phyloP scores from a whole-genome alignment of 805 yeast species.

The Wickerhamiella alocasiicola region DNA sequence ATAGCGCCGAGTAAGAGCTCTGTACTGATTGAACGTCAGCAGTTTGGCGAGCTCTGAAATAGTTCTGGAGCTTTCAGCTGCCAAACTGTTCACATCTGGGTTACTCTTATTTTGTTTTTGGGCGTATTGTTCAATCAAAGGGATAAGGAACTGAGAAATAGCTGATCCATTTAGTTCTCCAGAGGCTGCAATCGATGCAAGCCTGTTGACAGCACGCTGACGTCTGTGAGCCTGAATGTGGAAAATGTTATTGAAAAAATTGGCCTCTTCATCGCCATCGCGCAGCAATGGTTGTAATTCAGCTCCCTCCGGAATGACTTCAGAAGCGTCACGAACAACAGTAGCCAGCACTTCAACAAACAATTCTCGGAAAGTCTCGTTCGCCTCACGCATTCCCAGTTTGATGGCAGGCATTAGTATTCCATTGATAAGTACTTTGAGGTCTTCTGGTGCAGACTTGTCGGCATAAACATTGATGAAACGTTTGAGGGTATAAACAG shows the following conservation, averaged over 20 bases:
- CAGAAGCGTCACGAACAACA: conserved; percentile 32
- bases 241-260: conserved; percentile 60
- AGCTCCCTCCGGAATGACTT: conserved; percentile 33
- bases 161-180: conserved; percentile 31
- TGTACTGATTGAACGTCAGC: conserved; percentile 68
- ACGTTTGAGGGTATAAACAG: conserved; percentile 48
- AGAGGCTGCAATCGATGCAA: conserved; percentile 38
- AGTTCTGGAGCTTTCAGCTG: conserved; percentile 40
- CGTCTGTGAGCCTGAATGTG: conserved; percentile 82
- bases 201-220: conserved; percentile 63
- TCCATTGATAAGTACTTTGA: conserved; percentile 44
- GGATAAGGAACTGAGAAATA: conserved; percentile 69
- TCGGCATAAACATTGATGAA: conserved; percentile 30
- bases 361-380: conserved; percentile 59
- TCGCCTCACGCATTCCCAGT: conserved; percentile 48
- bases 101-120: conserved; percentile 31
- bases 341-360: conserved; percentile 52
- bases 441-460: conserved; percentile 30
- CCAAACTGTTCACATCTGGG: conserved; percentile 28
- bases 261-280: conserved; percentile 68
- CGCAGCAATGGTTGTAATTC: conserved; percentile 55
- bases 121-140: conserved; percentile 74
- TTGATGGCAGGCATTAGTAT: conserved; percentile 52
- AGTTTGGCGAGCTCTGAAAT: conserved; percentile 46
- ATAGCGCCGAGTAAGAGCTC: conserved; percentile 62